Conservation (phyloP, 305 asterid species). For the Plantago lanceolata region DNA sequence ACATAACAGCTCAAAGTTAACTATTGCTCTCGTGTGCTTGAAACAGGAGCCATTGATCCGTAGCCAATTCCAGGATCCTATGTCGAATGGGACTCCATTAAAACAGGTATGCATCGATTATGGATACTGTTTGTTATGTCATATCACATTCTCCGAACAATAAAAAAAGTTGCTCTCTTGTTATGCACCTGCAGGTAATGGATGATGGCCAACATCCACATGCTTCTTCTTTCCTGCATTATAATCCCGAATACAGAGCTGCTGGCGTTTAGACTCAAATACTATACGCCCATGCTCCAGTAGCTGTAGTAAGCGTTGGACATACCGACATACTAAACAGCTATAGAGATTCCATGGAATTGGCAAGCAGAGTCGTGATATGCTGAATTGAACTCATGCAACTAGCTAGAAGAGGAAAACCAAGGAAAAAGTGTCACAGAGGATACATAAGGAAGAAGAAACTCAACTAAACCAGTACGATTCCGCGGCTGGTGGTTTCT, state of each 20-base stretch:
- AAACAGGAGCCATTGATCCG: constrained; percentile 46
- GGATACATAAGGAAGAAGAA: too few relatives aligned
- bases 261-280: constrained; percentile 36
- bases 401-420: too few relatives aligned
- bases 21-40: constrained; percentile 7
- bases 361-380: not conserved
- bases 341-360: constrained; percentile 6
- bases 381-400: not conserved
- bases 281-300: constrained; percentile 16
- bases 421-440: too few relatives aligned
- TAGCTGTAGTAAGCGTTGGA: constrained; percentile 2
- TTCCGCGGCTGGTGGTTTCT: too few relatives aligned
- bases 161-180: constrained; percentile 19
- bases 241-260: constrained; percentile 49
- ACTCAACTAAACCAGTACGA: too few relatives aligned
- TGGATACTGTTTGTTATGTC: constrained; percentile 8
- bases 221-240: constrained; percentile 48
- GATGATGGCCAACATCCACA: constrained; percentile 43
- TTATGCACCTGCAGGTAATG: constrained; percentile 41
- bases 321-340: constrained; percentile 4
- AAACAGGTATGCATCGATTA: constrained; percentile 38
- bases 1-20: constrained; percentile 3
- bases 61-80: constrained; percentile 48
- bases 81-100: constrained; percentile 41
- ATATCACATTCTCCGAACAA: constrained; percentile 21